Conservation (phyloP, 208 protist species). For the Leptomonas seymouri region DNA sequence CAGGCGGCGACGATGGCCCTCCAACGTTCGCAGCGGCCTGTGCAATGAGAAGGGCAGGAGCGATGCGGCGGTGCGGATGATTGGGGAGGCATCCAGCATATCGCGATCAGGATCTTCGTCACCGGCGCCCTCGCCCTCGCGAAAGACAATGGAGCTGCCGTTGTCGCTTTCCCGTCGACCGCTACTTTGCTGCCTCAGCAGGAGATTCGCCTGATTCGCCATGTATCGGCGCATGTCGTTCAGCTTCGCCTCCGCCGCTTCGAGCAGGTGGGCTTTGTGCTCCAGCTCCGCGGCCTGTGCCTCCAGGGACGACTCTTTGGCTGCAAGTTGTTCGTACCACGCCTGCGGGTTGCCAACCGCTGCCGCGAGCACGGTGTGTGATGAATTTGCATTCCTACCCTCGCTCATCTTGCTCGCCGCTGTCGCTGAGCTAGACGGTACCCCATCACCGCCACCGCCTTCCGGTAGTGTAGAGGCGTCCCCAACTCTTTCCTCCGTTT, state of each 20-base stretch:
- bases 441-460: background rate
- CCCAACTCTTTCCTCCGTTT: too few relatives aligned
- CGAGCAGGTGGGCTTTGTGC: slow-evolving; percentile 42
- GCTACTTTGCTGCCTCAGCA: slow-evolving; percentile 41
- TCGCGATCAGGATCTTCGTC: slow-evolving; percentile 5
- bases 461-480: too few relatives aligned
- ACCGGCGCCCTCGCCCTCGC: slow-evolving; percentile 2
- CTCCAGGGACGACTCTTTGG: slow-evolving; percentile 19
- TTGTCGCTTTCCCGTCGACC: slow-evolving; percentile 1
- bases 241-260: slow-evolving; percentile 51
- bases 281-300: slow-evolving; percentile 35
- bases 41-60: slow-evolving; percentile 27
- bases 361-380: background rate
- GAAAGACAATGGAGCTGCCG: background rate
- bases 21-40: slow-evolving; percentile 21
- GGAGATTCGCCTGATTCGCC: slow-evolving; percentile 58
- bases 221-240: slow-evolving; percentile 67
- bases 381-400: background rate
- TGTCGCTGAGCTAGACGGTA: background rate
- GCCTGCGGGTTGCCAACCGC: slow-evolving; percentile 5
- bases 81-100: slow-evolving; percentile 19
- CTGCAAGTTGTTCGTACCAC: slow-evolving; percentile 26
- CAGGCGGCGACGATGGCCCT: slow-evolving; percentile 18
- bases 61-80: slow-evolving; percentile 28
- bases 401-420: background rate